phyloP scores from a whole-genome alignment of 768 basidiomycete species.

The Cyathus striatus region DNA sequence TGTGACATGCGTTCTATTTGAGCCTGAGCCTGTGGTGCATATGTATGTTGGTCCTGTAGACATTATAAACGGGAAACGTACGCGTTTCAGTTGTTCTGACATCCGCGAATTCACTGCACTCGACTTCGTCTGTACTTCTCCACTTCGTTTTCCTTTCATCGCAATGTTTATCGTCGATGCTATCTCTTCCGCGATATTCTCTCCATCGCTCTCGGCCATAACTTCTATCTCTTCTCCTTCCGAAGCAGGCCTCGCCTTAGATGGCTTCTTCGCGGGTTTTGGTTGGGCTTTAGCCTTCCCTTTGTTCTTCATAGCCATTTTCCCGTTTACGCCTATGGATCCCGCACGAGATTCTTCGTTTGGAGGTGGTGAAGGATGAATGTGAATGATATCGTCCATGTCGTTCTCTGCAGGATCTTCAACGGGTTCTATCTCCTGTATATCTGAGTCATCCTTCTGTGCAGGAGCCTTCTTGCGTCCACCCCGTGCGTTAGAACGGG shows the following conservation, averaged over 20 bases:
- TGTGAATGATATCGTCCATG: slow-evolving; percentile 2
- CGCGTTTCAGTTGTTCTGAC: slow-evolving; percentile 19
- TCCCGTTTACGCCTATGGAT: slow-evolving; percentile 16
- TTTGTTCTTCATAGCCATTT: slow-evolving; percentile 22
- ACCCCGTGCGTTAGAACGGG: slow-evolving; percentile 1
- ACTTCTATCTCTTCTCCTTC: slow-evolving; percentile 11
- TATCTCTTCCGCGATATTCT: slow-evolving; percentile 13
- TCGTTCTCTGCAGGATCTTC: no score
- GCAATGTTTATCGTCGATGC: slow-evolving; percentile 9
- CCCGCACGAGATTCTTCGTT: slow-evolving; percentile 1
- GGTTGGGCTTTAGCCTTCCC: slow-evolving; percentile 25
- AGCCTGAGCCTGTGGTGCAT: slow-evolving; percentile 27
- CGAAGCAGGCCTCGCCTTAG: slow-evolving; percentile 7
- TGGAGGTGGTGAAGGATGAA: slow-evolving; percentile 1
- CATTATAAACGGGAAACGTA: slow-evolving; percentile 6
- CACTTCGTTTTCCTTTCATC: slow-evolving; percentile 4
- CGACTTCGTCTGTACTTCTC: slow-evolving; percentile 4
- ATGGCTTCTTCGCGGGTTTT: slow-evolving; percentile 10
- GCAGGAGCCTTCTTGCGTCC: background rate
- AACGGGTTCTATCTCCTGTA: slow-evolving; percentile 5
- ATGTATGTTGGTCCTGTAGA: background rate
- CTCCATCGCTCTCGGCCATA: slow-evolving; percentile 8
- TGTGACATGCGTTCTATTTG: slow-evolving; percentile 41
- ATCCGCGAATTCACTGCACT: slow-evolving; percentile 11
- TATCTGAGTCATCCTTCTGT: slow-evolving; percentile 1